Evolutionary conservation across 768 basidiomycete species (phyloP).

Genomic region (Mycena pura): DNA sequence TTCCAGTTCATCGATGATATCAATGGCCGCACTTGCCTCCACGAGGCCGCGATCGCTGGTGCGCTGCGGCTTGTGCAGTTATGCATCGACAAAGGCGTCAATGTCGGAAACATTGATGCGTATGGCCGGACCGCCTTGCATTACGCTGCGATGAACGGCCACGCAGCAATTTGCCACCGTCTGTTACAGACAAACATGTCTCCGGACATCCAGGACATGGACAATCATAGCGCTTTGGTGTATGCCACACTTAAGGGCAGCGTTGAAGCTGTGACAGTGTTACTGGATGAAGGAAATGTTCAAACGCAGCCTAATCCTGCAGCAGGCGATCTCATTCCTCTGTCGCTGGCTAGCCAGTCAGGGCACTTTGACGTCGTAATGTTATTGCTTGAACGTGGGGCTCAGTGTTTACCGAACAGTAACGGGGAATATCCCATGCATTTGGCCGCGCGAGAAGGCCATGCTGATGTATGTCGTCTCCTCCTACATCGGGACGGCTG

Average conservation of each 20-base stretch:
- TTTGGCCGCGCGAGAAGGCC: conserved; percentile 92
- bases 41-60: conserved; percentile 91
- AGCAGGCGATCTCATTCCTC: conserved; percentile 77
- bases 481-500: conserved; percentile 78
- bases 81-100: conserved; percentile 76
- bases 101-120: conserved; percentile 78
- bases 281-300: conserved; percentile 77
- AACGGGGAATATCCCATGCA: conserved; percentile 99
- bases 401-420: conserved; percentile 81
- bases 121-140: conserved; percentile 95
- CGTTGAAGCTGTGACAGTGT: conserved; percentile 81
- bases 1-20: conserved; percentile 96
- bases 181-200: conserved; percentile 75
- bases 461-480: conserved; percentile 80
- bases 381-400: conserved; percentile 79
- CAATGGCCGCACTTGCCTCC: conserved; percentile 92
- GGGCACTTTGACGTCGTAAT: conserved; percentile 86
- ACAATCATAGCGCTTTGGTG: conserved; percentile 93
- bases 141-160: conserved; percentile 95
- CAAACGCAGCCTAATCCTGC: conserved; percentile 62
- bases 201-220: conserved; percentile 81
- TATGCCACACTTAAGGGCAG: conserved; percentile 91
- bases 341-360: conserved; percentile 89
- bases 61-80: conserved; percentile 76
- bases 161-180: conserved; percentile 73